phyloP scores from a whole-genome alignment of 306 rosid species.

The Dryas alaskensis region DNA sequence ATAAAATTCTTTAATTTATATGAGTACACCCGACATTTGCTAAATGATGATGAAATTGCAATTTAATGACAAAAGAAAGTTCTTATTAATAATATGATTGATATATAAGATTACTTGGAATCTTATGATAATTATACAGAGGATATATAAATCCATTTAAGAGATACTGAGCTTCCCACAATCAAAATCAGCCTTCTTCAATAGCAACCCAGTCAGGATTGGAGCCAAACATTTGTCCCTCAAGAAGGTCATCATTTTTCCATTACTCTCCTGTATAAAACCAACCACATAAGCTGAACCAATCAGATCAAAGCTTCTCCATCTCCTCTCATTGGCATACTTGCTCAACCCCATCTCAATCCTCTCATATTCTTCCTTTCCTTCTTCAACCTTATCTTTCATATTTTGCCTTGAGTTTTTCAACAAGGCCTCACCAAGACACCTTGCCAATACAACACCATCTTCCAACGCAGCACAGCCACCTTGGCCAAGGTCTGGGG shows the following conservation, averaged over 20 bases:
- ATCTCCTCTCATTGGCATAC: conserved; percentile 56
- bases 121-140: background rate
- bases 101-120: background rate
- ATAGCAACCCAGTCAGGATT: conserved; percentile 18
- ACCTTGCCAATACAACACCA: conserved; percentile 60
- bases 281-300: conserved; percentile 46
- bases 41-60: too few species aligned
- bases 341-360: conserved; percentile 53
- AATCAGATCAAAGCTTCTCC: conserved; percentile 62
- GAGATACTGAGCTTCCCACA: conserved; percentile 49
- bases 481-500: conserved; percentile 80
- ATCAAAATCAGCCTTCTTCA: conserved; percentile 44
- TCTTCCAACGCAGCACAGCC: conserved; percentile 74
- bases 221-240: conserved; percentile 53
- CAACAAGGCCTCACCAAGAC: conserved; percentile 49
- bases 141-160: conserved; percentile 6
- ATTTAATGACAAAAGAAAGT: too few species aligned
- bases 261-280: conserved; percentile 35
- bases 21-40: too few species aligned
- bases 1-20: too few species aligned
- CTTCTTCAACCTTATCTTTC: conserved; percentile 11
- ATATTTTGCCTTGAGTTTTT: background rate
- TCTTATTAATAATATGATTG: background rate
- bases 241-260: conserved; percentile 27
- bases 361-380: conserved; percentile 29